Conservation (phyloP, 352 stramenopile genomes). For the Blastocystis sp. region DNA sequence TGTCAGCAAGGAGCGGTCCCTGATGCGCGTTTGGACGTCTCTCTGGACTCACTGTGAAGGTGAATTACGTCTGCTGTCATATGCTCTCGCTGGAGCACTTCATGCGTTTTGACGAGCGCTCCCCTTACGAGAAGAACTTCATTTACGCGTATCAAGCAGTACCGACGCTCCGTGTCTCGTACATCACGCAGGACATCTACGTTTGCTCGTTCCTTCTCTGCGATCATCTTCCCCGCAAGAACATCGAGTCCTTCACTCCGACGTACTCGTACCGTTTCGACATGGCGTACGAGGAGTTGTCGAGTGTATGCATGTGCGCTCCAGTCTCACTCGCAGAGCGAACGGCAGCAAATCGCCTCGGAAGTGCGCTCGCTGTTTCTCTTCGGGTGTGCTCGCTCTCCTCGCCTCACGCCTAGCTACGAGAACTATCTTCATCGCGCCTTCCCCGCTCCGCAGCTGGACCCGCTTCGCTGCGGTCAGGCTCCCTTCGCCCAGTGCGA, state of each 20-base stretch:
- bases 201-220: conserved; percentile 51
- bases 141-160: conserved; percentile 2
- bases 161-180: neutral
- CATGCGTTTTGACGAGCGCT: neutral
- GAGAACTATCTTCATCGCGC: conserved; percentile 37
- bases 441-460: conserved; percentile 42
- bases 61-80: conserved; percentile 43
- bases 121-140: conserved; percentile 1
- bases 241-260: conserved; percentile 14
- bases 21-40: too few relatives aligned
- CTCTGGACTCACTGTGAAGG: neutral
- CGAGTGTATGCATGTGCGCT: neutral
- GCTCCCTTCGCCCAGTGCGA: conserved; percentile 43
- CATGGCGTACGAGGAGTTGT: neutral
- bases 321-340: neutral
- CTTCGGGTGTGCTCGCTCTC: neutral
- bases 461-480: conserved; percentile 20
- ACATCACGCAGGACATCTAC: neutral
- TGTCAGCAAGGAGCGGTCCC: neutral
- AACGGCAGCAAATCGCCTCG: conserved; percentile 8
- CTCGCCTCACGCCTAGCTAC: neutral
- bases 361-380: conserved; percentile 39
- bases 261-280: conserved; percentile 16
- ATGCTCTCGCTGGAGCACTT: conserved; percentile 41
- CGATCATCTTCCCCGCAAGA: conserved; percentile 33